phyloP scores from a whole-genome alignment of 2,329 filamentous ascomycete genomes.

The Colletotrichum sp. region DNA sequence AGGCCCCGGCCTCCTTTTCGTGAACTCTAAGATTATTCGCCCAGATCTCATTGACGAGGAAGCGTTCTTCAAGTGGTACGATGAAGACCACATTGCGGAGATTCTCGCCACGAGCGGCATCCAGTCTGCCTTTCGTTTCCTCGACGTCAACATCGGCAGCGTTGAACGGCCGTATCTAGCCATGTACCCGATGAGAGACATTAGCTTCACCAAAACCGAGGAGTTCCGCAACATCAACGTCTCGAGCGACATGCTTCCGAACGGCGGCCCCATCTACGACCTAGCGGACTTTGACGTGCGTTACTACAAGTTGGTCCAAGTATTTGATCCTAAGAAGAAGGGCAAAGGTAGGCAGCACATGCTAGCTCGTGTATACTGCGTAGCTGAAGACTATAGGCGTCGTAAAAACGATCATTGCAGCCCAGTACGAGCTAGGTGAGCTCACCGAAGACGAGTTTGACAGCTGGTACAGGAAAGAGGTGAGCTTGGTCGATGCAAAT shows the following conservation, averaged over 20 bases:
- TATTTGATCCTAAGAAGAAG: neutral
- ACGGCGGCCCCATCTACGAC: conserved; percentile 8
- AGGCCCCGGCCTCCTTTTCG: neutral
- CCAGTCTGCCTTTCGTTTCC: neutral
- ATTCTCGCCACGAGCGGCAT: neutral
- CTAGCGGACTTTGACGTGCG: neutral
- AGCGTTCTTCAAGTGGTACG: neutral
- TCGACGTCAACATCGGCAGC: neutral
- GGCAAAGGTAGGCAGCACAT: neutral
- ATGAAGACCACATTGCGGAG: neutral
- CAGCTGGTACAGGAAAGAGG: neutral
- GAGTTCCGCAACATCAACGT: conserved; percentile 38
- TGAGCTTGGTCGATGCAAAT: neutral
- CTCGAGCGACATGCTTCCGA: conserved; percentile 31
- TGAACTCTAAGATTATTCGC: neutral
- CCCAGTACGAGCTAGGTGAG: neutral
- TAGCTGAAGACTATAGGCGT: neutral
- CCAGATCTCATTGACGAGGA: neutral
- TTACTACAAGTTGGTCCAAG: neutral
- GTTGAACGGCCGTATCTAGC: neutral
- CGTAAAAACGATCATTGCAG: neutral
- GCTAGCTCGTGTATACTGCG: too few species aligned
- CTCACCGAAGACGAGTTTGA: neutral
- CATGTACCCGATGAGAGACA: conserved; percentile 28
- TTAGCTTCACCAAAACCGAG: conserved; percentile 35